Evolutionary conservation across 331 rosid species (phyloP), one percentile per base, ranked within the genome.

Genomic region (Phaseolus coccineus): DNA sequence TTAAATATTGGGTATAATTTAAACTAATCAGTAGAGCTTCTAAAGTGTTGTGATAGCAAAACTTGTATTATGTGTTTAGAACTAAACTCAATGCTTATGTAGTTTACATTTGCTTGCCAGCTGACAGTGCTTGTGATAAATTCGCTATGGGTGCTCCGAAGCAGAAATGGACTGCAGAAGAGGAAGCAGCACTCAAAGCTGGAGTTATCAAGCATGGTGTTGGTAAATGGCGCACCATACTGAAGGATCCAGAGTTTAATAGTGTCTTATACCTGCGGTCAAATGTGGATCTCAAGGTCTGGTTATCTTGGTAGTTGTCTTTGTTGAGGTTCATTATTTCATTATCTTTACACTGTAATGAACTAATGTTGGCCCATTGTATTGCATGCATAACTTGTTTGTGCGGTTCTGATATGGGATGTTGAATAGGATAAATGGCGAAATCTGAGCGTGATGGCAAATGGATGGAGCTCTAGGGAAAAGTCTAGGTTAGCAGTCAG

Each of bases 211-310:
- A 96, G 87, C 99, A 96, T 42, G 99, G 99, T 47, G 96, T 91
- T 42, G 99, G 98, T 58, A 96, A 93, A 87, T 96, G 99, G 99
- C 94, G 97, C 15, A 96, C 99, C 1, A 96, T 96, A 64, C 97
- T 96, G 59, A 93, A 92, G 83, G 97, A 96, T 83, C 98, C 99
- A 31, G 98, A 96, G 85, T 96, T 86, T 77, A 88, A 91, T 15
- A 22, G 79, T 73, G 90, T 96, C 80, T 83, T 96, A 64, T 96
- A 74, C 86, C 89, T 90, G 73, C 92, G 98, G 66, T 96, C 99
- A 24, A 96, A 96, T 79, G 99, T 96, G 19, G 99, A 96, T 91
- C 99, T 96, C 67, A 93, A 96, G 96, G 99, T 95, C 59, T 56
- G 83, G 14, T 83, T 80, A 61, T 78, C 56, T 71, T 59, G 44